Conservation (phyloP, 345 rosid genomes). For the Syzygium aqueum region DNA sequence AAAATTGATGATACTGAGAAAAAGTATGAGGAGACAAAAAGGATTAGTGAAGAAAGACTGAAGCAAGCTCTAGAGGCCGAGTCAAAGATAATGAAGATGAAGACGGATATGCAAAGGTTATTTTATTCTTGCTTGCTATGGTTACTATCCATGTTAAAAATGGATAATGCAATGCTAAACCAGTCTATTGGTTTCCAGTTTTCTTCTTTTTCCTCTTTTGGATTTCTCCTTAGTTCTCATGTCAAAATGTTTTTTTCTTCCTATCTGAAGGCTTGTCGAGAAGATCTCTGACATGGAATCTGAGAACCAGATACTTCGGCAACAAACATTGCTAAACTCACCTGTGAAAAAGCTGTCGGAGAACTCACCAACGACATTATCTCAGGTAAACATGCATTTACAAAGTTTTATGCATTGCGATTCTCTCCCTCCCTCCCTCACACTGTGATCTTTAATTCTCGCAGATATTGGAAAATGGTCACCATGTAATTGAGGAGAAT, state of each 20-base stretch:
- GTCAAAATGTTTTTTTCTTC: background rate
- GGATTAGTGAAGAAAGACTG: constrained; percentile 79
- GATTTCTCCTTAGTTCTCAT: constrained; percentile 6
- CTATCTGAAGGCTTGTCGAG: constrained; percentile 76
- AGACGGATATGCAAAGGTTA: constrained; percentile 87
- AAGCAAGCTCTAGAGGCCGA: constrained; percentile 95
- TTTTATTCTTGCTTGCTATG: background rate
- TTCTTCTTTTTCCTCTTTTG: background rate
- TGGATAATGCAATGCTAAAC: background rate
- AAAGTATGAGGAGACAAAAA: constrained; percentile 69
- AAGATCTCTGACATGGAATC: constrained; percentile 72
- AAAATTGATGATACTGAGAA: constrained; percentile 90
- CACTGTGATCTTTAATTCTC: constrained; percentile 10
- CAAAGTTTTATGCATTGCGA: background rate
- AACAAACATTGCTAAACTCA: constrained; percentile 48
- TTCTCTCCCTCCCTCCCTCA: constrained; percentile 2
- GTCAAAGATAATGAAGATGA: constrained; percentile 69
- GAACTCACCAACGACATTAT: constrained; percentile 35
- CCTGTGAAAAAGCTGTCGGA: constrained; percentile 45
- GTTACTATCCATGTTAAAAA: background rate
- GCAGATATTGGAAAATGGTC: constrained; percentile 89
- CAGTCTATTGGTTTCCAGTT: background rate
- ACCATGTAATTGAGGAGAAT: constrained; percentile 44
- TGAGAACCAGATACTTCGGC: constrained; percentile 80
- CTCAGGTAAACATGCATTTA: constrained; percentile 31